Evolutionary conservation across 129 eudicot genomes (phyloP).

Genomic region (Saposhnikovia divaricata): DNA sequence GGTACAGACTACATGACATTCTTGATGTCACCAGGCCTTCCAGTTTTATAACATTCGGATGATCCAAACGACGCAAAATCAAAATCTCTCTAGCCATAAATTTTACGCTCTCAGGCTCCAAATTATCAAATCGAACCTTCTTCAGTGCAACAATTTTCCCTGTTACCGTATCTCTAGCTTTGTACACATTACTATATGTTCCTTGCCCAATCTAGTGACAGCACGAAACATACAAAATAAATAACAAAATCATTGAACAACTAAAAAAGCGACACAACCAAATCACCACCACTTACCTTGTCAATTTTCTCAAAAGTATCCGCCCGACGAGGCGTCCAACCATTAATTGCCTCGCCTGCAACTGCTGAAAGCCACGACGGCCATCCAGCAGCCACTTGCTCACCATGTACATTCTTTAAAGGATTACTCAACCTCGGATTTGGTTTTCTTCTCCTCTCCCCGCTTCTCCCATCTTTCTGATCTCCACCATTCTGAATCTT

Average conservation of each 20-base stretch:
- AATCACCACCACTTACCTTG: slow-evolving; percentile 40
- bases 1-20: slow-evolving; percentile 78
- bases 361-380: slow-evolving; percentile 85
- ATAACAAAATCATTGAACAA: not conserved
- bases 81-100: slow-evolving; percentile 83
- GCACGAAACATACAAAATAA: slow-evolving; percentile 10
- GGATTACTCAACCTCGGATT: slow-evolving; percentile 78
- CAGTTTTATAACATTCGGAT: slow-evolving; percentile 72
- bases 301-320: slow-evolving; percentile 77
- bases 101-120: slow-evolving; percentile 82
- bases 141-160: slow-evolving; percentile 81
- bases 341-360: slow-evolving; percentile 84
- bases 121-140: slow-evolving; percentile 79
- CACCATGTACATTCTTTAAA: slow-evolving; percentile 62
- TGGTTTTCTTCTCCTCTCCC: slow-evolving; percentile 58
- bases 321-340: slow-evolving; percentile 85
- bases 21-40: slow-evolving; percentile 81
- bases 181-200: slow-evolving; percentile 86
- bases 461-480: slow-evolving; percentile 41
- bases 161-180: slow-evolving; percentile 70
- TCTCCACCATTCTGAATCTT: slow-evolving; percentile 44
- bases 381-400: slow-evolving; percentile 98
- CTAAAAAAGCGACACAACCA: not conserved
- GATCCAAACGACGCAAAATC: slow-evolving; percentile 77
- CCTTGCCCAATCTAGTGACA: slow-evolving; percentile 78